Percentiles rank a stretch among this genome's conserved stretches.
These are phyloP conservation scores for Thraustochytrium striatum DNA, from an alignment of 352 stramenopile species.

Conservation along the genomic window DNA sequence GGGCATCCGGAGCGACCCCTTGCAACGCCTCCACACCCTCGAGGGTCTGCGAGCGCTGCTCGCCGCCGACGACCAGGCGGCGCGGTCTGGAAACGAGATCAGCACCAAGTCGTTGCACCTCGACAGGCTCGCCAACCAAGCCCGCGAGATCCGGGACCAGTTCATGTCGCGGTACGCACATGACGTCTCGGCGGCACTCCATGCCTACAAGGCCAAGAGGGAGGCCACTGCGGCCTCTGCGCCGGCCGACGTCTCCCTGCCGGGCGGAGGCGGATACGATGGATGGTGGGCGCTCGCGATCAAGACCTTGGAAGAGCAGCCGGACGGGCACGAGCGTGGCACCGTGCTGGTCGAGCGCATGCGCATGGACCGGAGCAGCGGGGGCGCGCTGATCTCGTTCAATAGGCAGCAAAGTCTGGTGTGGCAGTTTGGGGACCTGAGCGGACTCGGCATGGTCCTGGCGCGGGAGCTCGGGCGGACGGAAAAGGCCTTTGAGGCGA, in stretches of 20 bases:
- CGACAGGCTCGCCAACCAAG: background rate
- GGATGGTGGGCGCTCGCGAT: slow-evolving; percentile 21
- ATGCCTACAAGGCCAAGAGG: background rate
- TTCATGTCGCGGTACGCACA: slow-evolving; percentile 11
- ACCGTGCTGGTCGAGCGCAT: slow-evolving; percentile 15
- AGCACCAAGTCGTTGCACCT: background rate
- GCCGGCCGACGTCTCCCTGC: background rate
- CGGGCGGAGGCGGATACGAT: background rate
- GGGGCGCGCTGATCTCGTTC: slow-evolving; percentile 49
- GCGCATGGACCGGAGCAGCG: slow-evolving; percentile 11
- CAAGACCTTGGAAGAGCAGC: background rate
- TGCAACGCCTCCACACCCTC: slow-evolving; percentile 45
- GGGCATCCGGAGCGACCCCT: slow-evolving; percentile 7
- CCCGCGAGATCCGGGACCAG: slow-evolving; percentile 1
- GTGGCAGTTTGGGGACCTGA: slow-evolving; percentile 57
- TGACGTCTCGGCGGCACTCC: background rate
- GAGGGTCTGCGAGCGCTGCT: too few relatives aligned
- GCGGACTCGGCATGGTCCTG: slow-evolving; percentile 61
- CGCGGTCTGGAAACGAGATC: background rate
- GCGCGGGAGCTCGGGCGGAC: slow-evolving; percentile 61
- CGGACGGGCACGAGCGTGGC: background rate
- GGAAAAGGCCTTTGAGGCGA: slow-evolving; percentile 52
- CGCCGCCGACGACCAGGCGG: too few relatives aligned
- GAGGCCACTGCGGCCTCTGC: background rate
- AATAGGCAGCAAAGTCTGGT: slow-evolving; percentile 61